A percentile compares a stretch with the other conserved stretches of the same genome.
These are phyloP conservation scores for Neoboletus brunneissimus DNA, from an alignment of 768 basidiomycete genomes.

Conservation along the genomic window DNA sequence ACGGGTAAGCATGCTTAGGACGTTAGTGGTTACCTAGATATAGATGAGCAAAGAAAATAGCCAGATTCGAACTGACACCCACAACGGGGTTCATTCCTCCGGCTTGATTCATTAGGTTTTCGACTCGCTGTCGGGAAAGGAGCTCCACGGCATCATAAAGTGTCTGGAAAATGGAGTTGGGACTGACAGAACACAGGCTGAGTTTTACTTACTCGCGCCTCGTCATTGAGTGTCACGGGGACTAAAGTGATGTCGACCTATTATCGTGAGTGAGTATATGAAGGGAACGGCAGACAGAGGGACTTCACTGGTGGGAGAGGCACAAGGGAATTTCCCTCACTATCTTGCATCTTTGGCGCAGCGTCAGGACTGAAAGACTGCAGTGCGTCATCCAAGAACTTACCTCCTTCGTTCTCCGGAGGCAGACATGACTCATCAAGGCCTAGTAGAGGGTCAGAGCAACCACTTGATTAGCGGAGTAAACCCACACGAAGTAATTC, in stretches of 20 bases:
- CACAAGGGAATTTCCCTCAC: slow-evolving; percentile 66
- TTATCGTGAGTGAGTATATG: slow-evolving; percentile 4
- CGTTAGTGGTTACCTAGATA: slow-evolving; percentile 60
- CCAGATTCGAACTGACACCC: slow-evolving; percentile 2
- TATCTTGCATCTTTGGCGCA: slow-evolving; percentile 72
- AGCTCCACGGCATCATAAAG: slow-evolving; percentile 71
- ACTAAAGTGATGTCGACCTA: slow-evolving; percentile 78
- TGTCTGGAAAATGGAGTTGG: slow-evolving; percentile 34
- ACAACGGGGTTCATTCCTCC: slow-evolving; percentile 45
- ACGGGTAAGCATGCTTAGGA: slow-evolving; percentile 81
- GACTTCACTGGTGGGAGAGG: slow-evolving; percentile 63
- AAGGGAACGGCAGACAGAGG: not conserved
- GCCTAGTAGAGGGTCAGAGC: slow-evolving; percentile 41
- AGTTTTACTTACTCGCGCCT: slow-evolving; percentile 56
- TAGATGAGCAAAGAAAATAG: slow-evolving; percentile 2
- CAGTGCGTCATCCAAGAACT: not conserved
- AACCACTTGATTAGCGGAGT: not conserved
- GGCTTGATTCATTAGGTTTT: slow-evolving; percentile 45
- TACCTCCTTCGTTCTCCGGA: slow-evolving; percentile 82
- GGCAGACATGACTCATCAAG: slow-evolving; percentile 74
- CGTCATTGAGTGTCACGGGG: slow-evolving; percentile 60
- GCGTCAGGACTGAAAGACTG: slow-evolving; percentile 16
- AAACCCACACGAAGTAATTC: slow-evolving; percentile 63
- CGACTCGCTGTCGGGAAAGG: slow-evolving; percentile 60
- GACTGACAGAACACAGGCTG: not conserved